Evolutionary conservation across 1,284 basidiomycete species (phyloP), one percentile per base, ranked within the genome.

Genomic region (Moniliella sp.): DNA sequence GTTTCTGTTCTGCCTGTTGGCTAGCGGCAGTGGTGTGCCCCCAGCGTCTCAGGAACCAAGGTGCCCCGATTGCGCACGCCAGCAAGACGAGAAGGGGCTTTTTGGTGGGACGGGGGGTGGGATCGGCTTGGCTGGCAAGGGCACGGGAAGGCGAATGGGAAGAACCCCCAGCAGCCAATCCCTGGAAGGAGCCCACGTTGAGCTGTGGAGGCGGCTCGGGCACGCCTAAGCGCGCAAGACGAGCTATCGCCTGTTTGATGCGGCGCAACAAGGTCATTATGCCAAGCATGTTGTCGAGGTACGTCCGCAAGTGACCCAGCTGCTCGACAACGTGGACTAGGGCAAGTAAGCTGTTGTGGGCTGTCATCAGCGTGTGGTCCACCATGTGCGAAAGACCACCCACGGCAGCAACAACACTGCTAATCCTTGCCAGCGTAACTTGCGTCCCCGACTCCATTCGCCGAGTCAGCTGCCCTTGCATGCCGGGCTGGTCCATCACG

Each of bases 321-420:
- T 97, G 91, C 56, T 99, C 88, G 25, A 86, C 72, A 16, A 97
- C 86, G 40, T 84, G 83, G 35, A 94, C 83, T 79, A 99, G 91
- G 39, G 88, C 88, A 61, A 94, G 97, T 66, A 99, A 97, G 27
- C 75, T 78, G 3, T 80, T 84, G 63, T 99, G 91, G 0, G 91
- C 97, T 2, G 91, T 88, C 78, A 94, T 83, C 64, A 93, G 97
- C 2, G 91, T 97, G 26, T 74, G 78, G 62, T 97, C 88, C 48
- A 99, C 74, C 74, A 99, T 88, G 62, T 97, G 91, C 0, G 91
- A 79, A 39, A 99, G 77, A 8, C 86, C 86, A 0, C 77, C 74
- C 62, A 97, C 93, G 1, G 88, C 91, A 43, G 83, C 81, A 27
- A 97, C 88, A 55, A 97, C 78, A 19, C 77, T 79, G 51, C 91